Conservation (phyloP, 1,139 yeast species). For the Pichia sp. region DNA sequence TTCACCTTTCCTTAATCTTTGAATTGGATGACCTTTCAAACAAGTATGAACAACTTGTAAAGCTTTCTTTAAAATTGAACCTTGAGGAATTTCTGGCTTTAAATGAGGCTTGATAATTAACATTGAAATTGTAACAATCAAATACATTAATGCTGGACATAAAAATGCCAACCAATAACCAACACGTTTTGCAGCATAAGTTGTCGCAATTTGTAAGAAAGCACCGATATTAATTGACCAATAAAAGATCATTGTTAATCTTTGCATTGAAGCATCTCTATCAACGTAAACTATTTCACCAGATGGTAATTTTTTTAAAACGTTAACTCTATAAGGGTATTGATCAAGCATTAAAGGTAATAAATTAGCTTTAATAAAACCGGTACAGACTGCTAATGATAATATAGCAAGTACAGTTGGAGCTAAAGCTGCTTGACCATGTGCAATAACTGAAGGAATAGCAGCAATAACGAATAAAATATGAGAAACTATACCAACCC, state of each 20-base stretch:
- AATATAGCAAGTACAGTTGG: slow-evolving; percentile 35
- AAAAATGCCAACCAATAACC: slow-evolving; percentile 77
- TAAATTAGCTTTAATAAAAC: slow-evolving; percentile 44
- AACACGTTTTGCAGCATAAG: slow-evolving; percentile 58
- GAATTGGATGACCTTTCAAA: slow-evolving; percentile 36
- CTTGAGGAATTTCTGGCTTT: slow-evolving; percentile 36
- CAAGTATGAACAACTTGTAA: slow-evolving; percentile 36
- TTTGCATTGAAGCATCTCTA: slow-evolving; percentile 63
- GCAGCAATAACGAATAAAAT: slow-evolving; percentile 37
- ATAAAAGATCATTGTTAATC: slow-evolving; percentile 70
- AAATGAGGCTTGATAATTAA: slow-evolving; percentile 21
- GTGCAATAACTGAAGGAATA: slow-evolving; percentile 33
- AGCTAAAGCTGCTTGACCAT: slow-evolving; percentile 34
- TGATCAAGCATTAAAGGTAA: slow-evolving; percentile 45
- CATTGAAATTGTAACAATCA: slow-evolving; percentile 15
- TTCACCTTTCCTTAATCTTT: slow-evolving; percentile 34
- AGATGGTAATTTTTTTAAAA: slow-evolving; percentile 47
- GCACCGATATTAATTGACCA: slow-evolving; percentile 78
- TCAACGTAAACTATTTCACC: slow-evolving; percentile 71
- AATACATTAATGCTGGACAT: slow-evolving; percentile 45
- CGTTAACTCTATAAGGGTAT: slow-evolving; percentile 47
- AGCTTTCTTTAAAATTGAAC: slow-evolving; percentile 42
- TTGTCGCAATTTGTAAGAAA: slow-evolving; percentile 68
- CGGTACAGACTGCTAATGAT: slow-evolving; percentile 38
- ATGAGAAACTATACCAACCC: slow-evolving; percentile 34